These are phyloP conservation scores for Trypanosoma mega DNA, from an alignment of 208 protist genomes.

Conservation along the genomic window DNA sequence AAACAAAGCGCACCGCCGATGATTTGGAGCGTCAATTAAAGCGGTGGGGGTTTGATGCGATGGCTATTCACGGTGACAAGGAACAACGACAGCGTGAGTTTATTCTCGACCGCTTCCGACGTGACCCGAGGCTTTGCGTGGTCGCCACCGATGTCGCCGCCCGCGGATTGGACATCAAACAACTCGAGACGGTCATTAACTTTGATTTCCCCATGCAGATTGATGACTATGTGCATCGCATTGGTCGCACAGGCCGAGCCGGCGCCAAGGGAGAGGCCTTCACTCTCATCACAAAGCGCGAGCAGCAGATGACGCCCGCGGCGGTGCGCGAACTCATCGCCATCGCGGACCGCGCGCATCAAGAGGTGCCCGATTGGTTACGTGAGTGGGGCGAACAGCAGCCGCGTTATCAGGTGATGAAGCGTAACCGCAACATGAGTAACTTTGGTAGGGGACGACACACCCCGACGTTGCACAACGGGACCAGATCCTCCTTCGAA, in stretches of 20 bases:
- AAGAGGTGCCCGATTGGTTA: conserved; percentile 74
- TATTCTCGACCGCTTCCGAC: conserved; percentile 89
- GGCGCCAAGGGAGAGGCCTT: conserved; percentile 84
- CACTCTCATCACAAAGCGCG: conserved; percentile 86
- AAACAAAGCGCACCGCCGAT: conserved; percentile 90
- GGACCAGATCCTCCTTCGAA: conserved; percentile 31
- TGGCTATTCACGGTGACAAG: conserved; percentile 94
- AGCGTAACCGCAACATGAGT: conserved; percentile 74
- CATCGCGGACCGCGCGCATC: conserved; percentile 66
- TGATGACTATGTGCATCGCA: conserved; percentile 98
- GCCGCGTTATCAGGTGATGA: conserved; percentile 31
- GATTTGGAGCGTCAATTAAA: conserved; percentile 86
- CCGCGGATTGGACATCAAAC: conserved; percentile 97
- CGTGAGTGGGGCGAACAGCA: conserved; percentile 64
- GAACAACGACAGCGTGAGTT: conserved; percentile 93
- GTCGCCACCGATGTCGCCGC: conserved; percentile 95
- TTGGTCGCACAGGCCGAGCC: conserved; percentile 93
- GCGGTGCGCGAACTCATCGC: conserved; percentile 60
- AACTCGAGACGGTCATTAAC: conserved; percentile 99
- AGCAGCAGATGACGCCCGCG: conserved; percentile 91
- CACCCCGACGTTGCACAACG: conserved; percentile 49
- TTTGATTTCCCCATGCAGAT: conserved; percentile 99
- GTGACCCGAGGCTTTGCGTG: conserved; percentile 69
- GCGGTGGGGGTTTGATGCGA: conserved; percentile 68
- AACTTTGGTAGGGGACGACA: conserved; percentile 30